These are phyloP conservation scores for Arthrobotrys sinensis DNA, from an alignment of 2,329 filamentous ascomycete genomes.

Conservation along the genomic window DNA sequence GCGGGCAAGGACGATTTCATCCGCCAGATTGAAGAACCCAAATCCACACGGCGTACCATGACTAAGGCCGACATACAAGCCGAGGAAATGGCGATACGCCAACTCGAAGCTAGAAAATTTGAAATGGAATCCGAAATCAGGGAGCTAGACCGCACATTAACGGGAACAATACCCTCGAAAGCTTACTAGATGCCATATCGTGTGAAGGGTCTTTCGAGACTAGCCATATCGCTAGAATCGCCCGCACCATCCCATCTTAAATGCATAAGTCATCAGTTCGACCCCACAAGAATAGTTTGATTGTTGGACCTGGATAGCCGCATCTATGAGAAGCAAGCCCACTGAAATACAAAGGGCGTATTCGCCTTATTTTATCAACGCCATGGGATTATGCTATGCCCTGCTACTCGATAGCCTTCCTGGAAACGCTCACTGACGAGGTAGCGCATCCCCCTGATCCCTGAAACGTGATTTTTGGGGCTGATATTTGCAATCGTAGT, in stretches of 20 bases:
- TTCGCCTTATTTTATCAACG: no score
- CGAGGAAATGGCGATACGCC: conserved; percentile 41
- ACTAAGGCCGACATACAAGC: conserved; percentile 37
- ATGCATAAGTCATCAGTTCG: neutral
- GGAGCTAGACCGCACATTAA: conserved; percentile 44
- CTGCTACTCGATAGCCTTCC: neutral
- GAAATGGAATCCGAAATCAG: conserved; percentile 52
- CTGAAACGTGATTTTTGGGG: neutral
- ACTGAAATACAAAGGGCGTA: no score
- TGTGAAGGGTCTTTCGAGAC: no score
- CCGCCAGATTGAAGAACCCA: neutral
- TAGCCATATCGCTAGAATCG: neutral
- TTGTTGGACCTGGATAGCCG: neutral
- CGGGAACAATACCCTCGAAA: conserved; percentile 11
- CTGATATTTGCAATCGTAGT: conserved; percentile 49
- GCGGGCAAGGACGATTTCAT: conserved; percentile 5
- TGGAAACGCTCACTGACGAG: neutral
- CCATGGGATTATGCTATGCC: no score
- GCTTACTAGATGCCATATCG: neutral
- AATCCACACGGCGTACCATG: neutral
- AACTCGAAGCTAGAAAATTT: conserved; percentile 39
- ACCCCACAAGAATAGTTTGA: neutral
- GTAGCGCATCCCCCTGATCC: neutral
- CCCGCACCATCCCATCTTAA: neutral
- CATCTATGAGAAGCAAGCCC: neutral